A percentile compares a stretch with the other conserved stretches of the same genome.
These are phyloP conservation scores for Pichia phayaonensis DNA, from an alignment of 805 yeast genomes.

Conservation along the genomic window DNA sequence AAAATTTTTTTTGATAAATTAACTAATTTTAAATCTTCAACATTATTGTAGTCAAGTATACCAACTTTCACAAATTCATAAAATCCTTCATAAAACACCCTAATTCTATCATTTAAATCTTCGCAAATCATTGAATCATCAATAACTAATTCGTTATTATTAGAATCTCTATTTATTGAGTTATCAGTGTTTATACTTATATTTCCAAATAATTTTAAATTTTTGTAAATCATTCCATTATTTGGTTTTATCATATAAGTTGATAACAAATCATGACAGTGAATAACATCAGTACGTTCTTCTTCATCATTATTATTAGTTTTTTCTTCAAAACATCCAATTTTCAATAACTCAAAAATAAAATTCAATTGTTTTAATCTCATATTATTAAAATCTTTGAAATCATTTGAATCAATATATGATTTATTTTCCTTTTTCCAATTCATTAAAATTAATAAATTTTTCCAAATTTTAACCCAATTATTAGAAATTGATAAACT, in stretches of 20 bases:
- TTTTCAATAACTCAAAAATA: conserved; percentile 23
- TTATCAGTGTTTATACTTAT: conserved; percentile 3
- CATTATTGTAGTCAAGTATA: conserved; percentile 44
- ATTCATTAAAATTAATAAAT: conserved; percentile 62
- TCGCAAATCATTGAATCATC: conserved; percentile 35
- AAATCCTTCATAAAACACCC: conserved; percentile 47
- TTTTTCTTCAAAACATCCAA: conserved; percentile 21
- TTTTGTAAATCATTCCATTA: conserved; percentile 33
- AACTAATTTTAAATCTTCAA: conserved; percentile 32
- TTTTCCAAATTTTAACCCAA: conserved; percentile 62
- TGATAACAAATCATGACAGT: conserved; percentile 40
- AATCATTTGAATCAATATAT: conserved; percentile 14
- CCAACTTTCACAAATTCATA: conserved; percentile 41
- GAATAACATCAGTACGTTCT: conserved; percentile 5
- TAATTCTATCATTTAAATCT: conserved; percentile 49
- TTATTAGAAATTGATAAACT: conserved; percentile 46
- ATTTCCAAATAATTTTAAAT: conserved; percentile 48
- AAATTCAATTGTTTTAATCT: conserved; percentile 32
- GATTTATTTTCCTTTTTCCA: conserved; percentile 41
- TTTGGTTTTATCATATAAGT: conserved; percentile 47
- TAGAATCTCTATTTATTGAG: background rate
- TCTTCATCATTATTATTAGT: conserved; percentile 3
- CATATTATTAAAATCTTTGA: conserved; percentile 14
- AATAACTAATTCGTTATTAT: background rate
- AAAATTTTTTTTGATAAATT: conserved; percentile 13